Percentiles rank a stretch among this genome's conserved stretches.
phyloP scores from a whole-genome alignment of 352 stramenopile genomes.

The Aphanomyces invadans region DNA sequence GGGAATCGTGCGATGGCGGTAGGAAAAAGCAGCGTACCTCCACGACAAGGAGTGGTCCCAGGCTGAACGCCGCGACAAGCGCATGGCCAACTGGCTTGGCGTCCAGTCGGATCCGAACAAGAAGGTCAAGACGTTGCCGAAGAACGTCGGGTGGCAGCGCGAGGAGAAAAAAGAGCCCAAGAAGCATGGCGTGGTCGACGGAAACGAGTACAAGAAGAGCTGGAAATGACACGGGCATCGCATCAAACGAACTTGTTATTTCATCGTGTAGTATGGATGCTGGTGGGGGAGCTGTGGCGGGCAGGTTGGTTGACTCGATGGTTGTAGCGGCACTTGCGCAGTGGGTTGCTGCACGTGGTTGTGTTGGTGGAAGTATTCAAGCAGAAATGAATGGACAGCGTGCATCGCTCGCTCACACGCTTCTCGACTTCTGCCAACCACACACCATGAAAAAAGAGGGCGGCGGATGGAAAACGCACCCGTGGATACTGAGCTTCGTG shows the following conservation, averaged over 20 bases:
- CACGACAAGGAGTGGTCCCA: constrained; percentile 47
- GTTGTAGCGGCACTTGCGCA: too few species aligned
- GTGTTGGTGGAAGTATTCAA: too few species aligned
- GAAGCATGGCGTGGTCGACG: constrained; percentile 57
- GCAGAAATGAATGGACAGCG: constrained; percentile 52
- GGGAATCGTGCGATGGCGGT: too few species aligned
- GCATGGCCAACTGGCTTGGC: constrained; percentile 67
- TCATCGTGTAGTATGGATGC: constrained; percentile 27
- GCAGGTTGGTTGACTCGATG: constrained; percentile 34
- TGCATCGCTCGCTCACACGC: constrained; percentile 49
- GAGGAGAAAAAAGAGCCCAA: constrained; percentile 34
- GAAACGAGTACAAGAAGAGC: constrained; percentile 66
- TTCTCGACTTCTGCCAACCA: constrained; percentile 30
- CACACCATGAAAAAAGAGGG: not conserved
- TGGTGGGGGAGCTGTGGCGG: constrained; percentile 41
- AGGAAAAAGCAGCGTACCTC: constrained; percentile 19
- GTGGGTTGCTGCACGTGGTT: constrained; percentile 41
- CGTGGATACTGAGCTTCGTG: constrained; percentile 62
- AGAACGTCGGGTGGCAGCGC: constrained; percentile 11
- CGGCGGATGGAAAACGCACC: constrained; percentile 33
- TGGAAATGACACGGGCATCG: constrained; percentile 83
- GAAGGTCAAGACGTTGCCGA: constrained; percentile 23
- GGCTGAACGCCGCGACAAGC: constrained; percentile 62
- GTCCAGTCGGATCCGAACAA: constrained; percentile 61
- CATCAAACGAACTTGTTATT: too few species aligned